Base-by-base conservation (phyloP, 2,329 filamentous ascomycete species). In the Diaporthe helianthi region DNA sequence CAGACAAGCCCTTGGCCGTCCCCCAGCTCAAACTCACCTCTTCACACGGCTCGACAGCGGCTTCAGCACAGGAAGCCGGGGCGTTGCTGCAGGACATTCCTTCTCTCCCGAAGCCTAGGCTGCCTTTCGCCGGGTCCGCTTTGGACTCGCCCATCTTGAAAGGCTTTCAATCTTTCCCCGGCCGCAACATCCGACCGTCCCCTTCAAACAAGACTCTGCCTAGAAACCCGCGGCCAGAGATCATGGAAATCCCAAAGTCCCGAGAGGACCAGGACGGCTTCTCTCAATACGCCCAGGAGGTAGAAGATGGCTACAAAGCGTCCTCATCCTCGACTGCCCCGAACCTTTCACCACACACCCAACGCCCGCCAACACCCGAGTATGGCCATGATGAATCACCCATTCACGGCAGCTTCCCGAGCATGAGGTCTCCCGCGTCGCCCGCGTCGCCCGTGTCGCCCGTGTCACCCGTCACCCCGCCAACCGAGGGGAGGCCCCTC, bases 21-120 rank as follows among this genome's bases (percentile, higher is more conserved):
- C 77, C 84, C 10, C 81, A 83, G 68, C 81, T 88, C 63, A 84
- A 84, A 70, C 78, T 88, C 66, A 75, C 82, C 60, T 74, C 78
- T 49, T 86, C 83, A 68, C 81, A 86, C 76, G 84, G 85, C 46
- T 87, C 85, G 24, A 86, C 85, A 5, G 81, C 81, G 22, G 78
- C 79, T 46, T 76, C 78, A 15, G 67, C 73, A 49, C 60, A 73
- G 33, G 71, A 69, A 68, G 55, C 71, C 26, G 61, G 65, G 10
- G 67, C 49, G 38, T 44, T 68, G 29, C 70, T 72, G 33, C 53
- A 71, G 54, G 71, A 74, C 17, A 69, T 73, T 64, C 73, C 75
- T 22, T 72, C 76, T 26, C 73, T 72, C 17, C 73, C 76, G 68
- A 71, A 71, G 60, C 72, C 73, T 31, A 46, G 22, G n/a, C n/a